A percentile compares a stretch with the other conserved stretches of the same genome.
phyloP scores from a whole-genome alignment of 2,329 filamentous ascomycete genomes.

The Trichoderma breve region DNA sequence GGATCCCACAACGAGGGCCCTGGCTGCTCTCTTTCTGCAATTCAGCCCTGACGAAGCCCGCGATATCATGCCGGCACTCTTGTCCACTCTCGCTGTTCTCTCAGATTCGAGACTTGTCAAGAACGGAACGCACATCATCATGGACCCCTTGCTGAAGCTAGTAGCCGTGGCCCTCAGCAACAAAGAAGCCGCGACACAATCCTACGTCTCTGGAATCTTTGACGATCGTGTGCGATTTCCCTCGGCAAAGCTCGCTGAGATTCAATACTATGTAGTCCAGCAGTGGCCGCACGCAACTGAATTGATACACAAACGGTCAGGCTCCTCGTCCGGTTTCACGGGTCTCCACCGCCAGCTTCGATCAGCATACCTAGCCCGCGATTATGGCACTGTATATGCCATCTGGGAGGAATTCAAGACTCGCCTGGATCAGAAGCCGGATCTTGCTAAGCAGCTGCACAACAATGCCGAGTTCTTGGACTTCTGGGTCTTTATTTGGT shows the following conservation, averaged over 20 bases:
- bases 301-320: slow-evolving; percentile 28
- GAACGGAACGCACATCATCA: slow-evolving; percentile 16
- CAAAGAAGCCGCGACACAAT: slow-evolving; percentile 21
- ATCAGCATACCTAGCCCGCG: slow-evolving; percentile 31
- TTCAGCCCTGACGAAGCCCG: slow-evolving; percentile 27
- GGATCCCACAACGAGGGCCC: slow-evolving; percentile 23
- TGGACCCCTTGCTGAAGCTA: slow-evolving; percentile 33
- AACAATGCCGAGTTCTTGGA: slow-evolving; percentile 38
- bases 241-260: slow-evolving; percentile 22
- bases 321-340: slow-evolving; percentile 11
- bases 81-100: slow-evolving; percentile 34
- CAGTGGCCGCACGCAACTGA: slow-evolving; percentile 31
- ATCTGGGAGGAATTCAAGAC: slow-evolving; percentile 37
- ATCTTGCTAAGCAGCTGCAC: slow-evolving; percentile 32
- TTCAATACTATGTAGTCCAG: slow-evolving; percentile 29
- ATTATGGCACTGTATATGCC: slow-evolving; percentile 30
- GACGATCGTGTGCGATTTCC: slow-evolving; percentile 23
- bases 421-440: slow-evolving; percentile 27
- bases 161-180: slow-evolving; percentile 27
- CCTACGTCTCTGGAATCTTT: slow-evolving; percentile 26
- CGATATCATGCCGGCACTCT: slow-evolving; percentile 33
- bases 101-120: slow-evolving; percentile 29
- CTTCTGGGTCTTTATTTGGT: slow-evolving; percentile 42
- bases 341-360: slow-evolving; percentile 32
- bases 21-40: slow-evolving; percentile 35